phyloP scores from a whole-genome alignment of 2,329 filamentous ascomycete genomes.

The Pestalotiopsis sp. region DNA sequence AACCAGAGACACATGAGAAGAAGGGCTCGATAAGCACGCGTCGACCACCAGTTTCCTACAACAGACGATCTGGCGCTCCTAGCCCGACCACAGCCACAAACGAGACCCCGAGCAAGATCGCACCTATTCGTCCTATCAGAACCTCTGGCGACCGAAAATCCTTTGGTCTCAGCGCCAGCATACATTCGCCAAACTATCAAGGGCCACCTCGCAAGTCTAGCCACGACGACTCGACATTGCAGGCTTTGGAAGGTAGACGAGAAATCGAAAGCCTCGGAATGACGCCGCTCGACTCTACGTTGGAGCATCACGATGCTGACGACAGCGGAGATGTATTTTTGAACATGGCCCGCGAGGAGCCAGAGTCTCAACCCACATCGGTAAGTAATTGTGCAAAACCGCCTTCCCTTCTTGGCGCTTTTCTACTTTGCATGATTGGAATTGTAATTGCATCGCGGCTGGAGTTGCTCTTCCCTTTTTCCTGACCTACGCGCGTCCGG shows the following conservation, averaged over 20 bases:
- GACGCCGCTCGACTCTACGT: slow-evolving; percentile 44
- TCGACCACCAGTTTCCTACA: slow-evolving; percentile 56
- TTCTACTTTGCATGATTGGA: neutral
- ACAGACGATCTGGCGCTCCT: slow-evolving; percentile 37
- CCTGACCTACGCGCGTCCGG: neutral
- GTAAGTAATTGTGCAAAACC: slow-evolving; percentile 43
- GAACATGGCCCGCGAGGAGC: slow-evolving; percentile 59
- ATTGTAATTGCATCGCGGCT: neutral
- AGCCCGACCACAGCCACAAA: slow-evolving; percentile 28
- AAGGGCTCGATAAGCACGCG: slow-evolving; percentile 38
- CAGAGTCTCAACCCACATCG: slow-evolving; percentile 33
- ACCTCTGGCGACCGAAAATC: slow-evolving; percentile 61
- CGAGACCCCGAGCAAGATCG: slow-evolving; percentile 35
- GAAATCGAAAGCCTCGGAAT: slow-evolving; percentile 40
- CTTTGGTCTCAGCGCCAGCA: slow-evolving; percentile 54
- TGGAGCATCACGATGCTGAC: slow-evolving; percentile 44
- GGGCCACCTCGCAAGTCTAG: slow-evolving; percentile 45
- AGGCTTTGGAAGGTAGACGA: slow-evolving; percentile 51
- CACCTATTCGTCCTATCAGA: slow-evolving; percentile 59
- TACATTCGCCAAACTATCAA: slow-evolving; percentile 45
- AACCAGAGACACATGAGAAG: slow-evolving; percentile 51
- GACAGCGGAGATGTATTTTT: slow-evolving; percentile 63
- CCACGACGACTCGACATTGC: slow-evolving; percentile 52
- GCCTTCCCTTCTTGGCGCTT: neutral
- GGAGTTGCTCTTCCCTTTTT: neutral